A percentile compares a stretch with the other conserved stretches of the same genome.
Evolutionary conservation across 352 stramenopile species (phyloP).

Genomic region (Phytopythium mirpurense): DNA sequence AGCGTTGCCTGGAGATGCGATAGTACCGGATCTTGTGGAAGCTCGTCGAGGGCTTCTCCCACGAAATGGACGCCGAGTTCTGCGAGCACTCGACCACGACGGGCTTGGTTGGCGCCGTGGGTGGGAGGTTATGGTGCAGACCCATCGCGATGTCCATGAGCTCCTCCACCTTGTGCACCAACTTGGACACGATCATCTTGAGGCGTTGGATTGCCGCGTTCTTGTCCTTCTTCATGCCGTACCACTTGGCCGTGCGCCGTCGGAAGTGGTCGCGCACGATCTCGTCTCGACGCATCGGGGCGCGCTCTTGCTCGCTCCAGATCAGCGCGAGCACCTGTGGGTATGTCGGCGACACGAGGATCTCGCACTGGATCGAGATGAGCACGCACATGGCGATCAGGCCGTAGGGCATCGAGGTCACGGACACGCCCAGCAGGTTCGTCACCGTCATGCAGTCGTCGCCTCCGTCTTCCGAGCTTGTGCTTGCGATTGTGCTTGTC

Average conservation of each 20-base stretch:
- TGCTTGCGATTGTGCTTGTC: slow-evolving; percentile 3
- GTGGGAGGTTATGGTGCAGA: slow-evolving; percentile 77
- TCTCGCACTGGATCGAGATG: slow-evolving; percentile 83
- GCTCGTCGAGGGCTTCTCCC: slow-evolving; percentile 49
- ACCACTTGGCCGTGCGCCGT: slow-evolving; percentile 65
- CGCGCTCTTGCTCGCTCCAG: slow-evolving; percentile 40
- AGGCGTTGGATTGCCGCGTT: slow-evolving; percentile 74
- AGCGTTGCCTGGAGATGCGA: slow-evolving; percentile 72
- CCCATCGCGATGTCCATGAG: slow-evolving; percentile 87
- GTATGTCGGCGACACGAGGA: slow-evolving; percentile 58
- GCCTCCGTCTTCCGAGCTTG: slow-evolving; percentile 10
- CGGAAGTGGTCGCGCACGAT: slow-evolving; percentile 65
- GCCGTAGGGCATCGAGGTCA: slow-evolving; percentile 39
- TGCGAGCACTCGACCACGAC: slow-evolving; percentile 50
- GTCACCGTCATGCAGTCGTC: slow-evolving; percentile 62
- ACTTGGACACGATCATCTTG: slow-evolving; percentile 85
- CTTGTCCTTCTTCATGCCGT: slow-evolving; percentile 80
- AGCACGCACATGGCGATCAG: slow-evolving; percentile 79
- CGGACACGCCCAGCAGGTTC: slow-evolving; percentile 62
- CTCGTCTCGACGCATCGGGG: slow-evolving; percentile 42
- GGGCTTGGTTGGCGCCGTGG: slow-evolving; percentile 66
- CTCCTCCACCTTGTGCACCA: slow-evolving; percentile 86
- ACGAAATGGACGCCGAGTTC: slow-evolving; percentile 73
- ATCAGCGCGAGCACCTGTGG: slow-evolving; percentile 48
- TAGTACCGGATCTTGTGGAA: slow-evolving; percentile 83